Evolutionary conservation across 1,284 basidiomycete species (phyloP).

Genomic region (Tylopilus sp.): DNA sequence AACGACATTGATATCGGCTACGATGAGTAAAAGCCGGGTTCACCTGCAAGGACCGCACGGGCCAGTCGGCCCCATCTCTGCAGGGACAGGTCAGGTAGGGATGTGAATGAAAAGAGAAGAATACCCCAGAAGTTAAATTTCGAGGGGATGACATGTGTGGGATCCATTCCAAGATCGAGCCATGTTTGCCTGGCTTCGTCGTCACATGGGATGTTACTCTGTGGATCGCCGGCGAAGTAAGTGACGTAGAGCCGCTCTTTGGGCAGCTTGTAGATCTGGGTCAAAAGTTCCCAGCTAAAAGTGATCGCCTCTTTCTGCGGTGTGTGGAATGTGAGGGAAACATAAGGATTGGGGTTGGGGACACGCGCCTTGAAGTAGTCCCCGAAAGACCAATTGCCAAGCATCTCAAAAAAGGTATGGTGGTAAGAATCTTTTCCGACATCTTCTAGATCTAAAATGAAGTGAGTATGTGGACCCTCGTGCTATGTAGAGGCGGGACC

Average conservation of each 20-base stretch:
- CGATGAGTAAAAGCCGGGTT: slow-evolving; percentile 7
- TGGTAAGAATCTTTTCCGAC: slow-evolving; percentile 97
- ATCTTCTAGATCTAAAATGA: slow-evolving; percentile 83
- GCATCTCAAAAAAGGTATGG: slow-evolving; percentile 99
- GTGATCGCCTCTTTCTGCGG: slow-evolving; percentile 84
- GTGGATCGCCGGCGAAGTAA: slow-evolving; percentile 93
- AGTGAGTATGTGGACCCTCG: slow-evolving; percentile 8
- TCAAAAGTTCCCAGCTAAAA: slow-evolving; percentile 95
- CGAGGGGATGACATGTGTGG: slow-evolving; percentile 89
- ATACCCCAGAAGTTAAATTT: slow-evolving; percentile 99
- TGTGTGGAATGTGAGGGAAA: slow-evolving; percentile 1
- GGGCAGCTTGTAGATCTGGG: slow-evolving; percentile 84
- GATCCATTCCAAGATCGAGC: slow-evolving; percentile 83
- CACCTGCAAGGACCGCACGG: slow-evolving; percentile 96
- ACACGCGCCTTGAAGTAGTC: slow-evolving; percentile 92
- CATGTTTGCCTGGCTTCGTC: slow-evolving; percentile 85
- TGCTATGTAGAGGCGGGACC: slow-evolving; percentile 45
- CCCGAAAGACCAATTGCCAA: slow-evolving; percentile 99
- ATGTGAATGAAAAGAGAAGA: slow-evolving; percentile 66
- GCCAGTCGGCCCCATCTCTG: slow-evolving; percentile 98
- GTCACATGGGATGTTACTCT: slow-evolving; percentile 87
- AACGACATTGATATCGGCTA: background rate
- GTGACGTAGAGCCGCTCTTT: slow-evolving; percentile 94
- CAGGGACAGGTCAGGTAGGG: slow-evolving; percentile 2
- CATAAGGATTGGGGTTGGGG: background rate